Conservation (phyloP, 75 land plant species). For the Pinus tabuliformis region DNA sequence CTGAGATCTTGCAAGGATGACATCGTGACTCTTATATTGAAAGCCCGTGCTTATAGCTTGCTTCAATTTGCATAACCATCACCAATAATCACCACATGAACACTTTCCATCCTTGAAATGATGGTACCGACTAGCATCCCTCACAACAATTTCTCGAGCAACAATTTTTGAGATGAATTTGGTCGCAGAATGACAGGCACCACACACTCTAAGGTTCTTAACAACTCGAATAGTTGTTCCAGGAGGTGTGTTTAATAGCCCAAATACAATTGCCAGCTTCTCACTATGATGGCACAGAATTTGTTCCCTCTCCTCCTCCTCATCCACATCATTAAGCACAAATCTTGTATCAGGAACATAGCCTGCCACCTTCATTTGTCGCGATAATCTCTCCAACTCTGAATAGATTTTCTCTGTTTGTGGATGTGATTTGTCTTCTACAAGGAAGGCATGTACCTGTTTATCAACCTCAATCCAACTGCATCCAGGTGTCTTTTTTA, state of each 20-base stretch:
- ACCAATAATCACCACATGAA: background rate
- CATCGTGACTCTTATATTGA: too few relatives aligned
- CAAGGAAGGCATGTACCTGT: background rate
- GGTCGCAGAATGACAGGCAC: background rate
- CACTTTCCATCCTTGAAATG: background rate
- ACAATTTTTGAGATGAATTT: background rate
- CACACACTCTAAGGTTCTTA: background rate
- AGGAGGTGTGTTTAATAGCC: background rate
- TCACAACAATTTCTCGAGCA: background rate
- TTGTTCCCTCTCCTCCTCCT: background rate
- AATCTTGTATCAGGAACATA: background rate
- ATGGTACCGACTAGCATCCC: background rate
- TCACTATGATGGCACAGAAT: background rate
- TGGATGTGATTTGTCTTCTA: background rate
- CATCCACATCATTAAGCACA: conserved; percentile 1
- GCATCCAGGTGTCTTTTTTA: background rate
- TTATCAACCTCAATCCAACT: background rate
- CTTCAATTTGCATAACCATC: background rate
- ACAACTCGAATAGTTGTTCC: background rate
- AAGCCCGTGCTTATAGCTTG: too few relatives aligned
- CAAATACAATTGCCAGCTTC: background rate
- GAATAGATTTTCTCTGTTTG: background rate
- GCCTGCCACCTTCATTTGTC: background rate
- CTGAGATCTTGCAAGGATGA: too few relatives aligned
- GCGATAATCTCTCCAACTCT: background rate